Evolutionary conservation across 441 rosid species (phyloP).

Genomic region (Arabidopsis hybrid): DNA sequence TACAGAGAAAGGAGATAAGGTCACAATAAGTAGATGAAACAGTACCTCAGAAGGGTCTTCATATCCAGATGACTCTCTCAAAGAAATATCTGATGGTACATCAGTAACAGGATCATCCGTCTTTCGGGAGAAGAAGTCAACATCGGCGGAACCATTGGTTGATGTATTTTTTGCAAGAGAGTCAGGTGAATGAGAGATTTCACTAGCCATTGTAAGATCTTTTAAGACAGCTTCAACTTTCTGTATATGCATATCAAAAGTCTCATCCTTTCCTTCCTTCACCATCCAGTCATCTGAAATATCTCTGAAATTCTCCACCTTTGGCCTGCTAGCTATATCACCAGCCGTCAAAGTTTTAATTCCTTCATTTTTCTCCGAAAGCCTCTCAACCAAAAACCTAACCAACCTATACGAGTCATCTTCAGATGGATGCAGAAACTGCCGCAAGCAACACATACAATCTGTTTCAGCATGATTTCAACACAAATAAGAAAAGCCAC

Average conservation of each 20-base stretch:
- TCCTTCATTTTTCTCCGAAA: constrained; percentile 51
- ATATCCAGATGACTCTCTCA: constrained; percentile 36
- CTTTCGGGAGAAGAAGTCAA: constrained; percentile 26
- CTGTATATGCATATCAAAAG: constrained; percentile 51
- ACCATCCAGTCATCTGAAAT: constrained; percentile 28
- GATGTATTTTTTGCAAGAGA: constrained; percentile 34
- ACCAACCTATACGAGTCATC: constrained; percentile 72
- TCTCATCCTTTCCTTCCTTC: constrained; percentile 46
- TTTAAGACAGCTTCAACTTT: constrained; percentile 54
- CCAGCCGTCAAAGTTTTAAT: constrained; percentile 41
- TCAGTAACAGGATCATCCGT: constrained; percentile 35
- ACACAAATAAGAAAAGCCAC: constrained; percentile 54
- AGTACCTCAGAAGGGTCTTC: constrained; percentile 50
- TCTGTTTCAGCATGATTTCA: constrained; percentile 67
- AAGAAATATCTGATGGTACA: constrained; percentile 31
- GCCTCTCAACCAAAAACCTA: constrained; percentile 76
- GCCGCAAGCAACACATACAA: constrained; percentile 82
- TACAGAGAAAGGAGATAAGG: constrained; percentile 21
- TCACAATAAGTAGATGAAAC: constrained; percentile 14
- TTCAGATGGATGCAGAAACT: constrained; percentile 89
- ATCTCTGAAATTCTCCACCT: constrained; percentile 32
- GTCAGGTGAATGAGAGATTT: constrained; percentile 43
- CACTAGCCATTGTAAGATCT: constrained; percentile 52
- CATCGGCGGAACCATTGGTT: constrained; percentile 23
- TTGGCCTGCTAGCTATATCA: constrained; percentile 36